Base-by-base conservation (phyloP, 805 yeast genomes). In the Monosporozyma aquatica region DNA sequence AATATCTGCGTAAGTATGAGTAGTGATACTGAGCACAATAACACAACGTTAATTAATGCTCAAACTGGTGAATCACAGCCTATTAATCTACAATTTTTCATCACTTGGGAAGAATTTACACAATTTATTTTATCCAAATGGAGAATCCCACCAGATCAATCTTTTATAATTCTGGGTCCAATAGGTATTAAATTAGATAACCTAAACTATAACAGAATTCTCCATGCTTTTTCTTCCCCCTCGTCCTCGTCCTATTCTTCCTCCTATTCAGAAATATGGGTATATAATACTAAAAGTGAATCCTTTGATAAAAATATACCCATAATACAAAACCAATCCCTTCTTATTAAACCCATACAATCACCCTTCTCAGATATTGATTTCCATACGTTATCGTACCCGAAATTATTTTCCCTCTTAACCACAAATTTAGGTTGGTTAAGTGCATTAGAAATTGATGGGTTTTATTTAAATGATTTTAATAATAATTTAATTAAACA, bases 341-440 rank as follows among this genome's bases (percentile, higher is more conserved):
- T 32, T 18, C 11, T 38, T 6, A 30, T 38, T 14, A 38, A 38
- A 38, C 41, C 41, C 11, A 38, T 38, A 4, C 21, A 21, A 18
- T 38, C 41, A 6, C 41, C 41, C 20, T 27, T 38, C 18, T 18
- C 18, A 5, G 35, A 32, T 32, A 20, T 20, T 9, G 11, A 9
- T 7, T 3, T 18, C 5, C 6, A 32, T 4, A 5, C 14, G 11
- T 25, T 25, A 25, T 25, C 22, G 4, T 24, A 37, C 18, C 8
- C 2, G 13, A 26, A 25, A 18, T 26, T 26, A 10, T 18, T 37
- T 13, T 25, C 32, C 23, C 51, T 65, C 9, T 47, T 75, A n/a
- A 69, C 72, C 6, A 53, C 69, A 1, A 71, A 72, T 48, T 59
- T 69, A n/a, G 73, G 72, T 0, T 76, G 81, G 81, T 58, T 74